Conservation (phyloP, 768 basidiomycete species). For the Ephemerocybe angulata region DNA sequence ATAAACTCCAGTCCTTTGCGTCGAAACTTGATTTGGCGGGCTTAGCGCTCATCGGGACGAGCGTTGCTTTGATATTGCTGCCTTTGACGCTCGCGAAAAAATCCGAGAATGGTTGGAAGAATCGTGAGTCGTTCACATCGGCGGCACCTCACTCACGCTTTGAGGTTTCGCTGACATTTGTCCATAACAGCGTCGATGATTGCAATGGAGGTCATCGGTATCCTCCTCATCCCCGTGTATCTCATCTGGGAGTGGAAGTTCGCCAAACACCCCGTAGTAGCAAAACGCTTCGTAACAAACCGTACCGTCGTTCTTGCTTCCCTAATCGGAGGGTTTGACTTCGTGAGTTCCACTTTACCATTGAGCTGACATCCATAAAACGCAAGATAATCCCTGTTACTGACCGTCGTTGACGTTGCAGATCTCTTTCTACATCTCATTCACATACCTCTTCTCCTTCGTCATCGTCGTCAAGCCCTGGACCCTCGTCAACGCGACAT, state of each 20-base stretch:
- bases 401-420: conserved; percentile 19
- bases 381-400: not conserved
- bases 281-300: conserved; percentile 55
- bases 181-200: conserved; percentile 43
- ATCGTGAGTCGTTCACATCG: conserved; percentile 43
- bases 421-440: conserved; percentile 66
- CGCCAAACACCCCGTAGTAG: conserved; percentile 57
- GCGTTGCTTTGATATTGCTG: conserved; percentile 49
- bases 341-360: conserved; percentile 42
- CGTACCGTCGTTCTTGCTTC: conserved; percentile 56
- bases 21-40: conserved; percentile 47
- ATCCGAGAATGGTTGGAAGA: conserved; percentile 41
- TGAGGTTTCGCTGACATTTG: not conserved
- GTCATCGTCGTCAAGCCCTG: conserved; percentile 51
- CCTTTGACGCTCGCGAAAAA: conserved; percentile 48
- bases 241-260: conserved; percentile 46
- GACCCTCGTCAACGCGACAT: conserved; percentile 52
- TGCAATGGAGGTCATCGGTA: conserved; percentile 48
- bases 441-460: conserved; percentile 71
- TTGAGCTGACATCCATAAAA: too few relatives aligned
- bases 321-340: conserved; percentile 62
- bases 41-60: conserved; percentile 46
- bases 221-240: conserved; percentile 39
- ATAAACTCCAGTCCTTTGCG: conserved; percentile 21
- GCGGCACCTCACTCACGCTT: conserved; percentile 3